Base-by-base conservation (phyloP, 2,329 filamentous ascomycete genomes). In the Thyridium curvatum region DNA sequence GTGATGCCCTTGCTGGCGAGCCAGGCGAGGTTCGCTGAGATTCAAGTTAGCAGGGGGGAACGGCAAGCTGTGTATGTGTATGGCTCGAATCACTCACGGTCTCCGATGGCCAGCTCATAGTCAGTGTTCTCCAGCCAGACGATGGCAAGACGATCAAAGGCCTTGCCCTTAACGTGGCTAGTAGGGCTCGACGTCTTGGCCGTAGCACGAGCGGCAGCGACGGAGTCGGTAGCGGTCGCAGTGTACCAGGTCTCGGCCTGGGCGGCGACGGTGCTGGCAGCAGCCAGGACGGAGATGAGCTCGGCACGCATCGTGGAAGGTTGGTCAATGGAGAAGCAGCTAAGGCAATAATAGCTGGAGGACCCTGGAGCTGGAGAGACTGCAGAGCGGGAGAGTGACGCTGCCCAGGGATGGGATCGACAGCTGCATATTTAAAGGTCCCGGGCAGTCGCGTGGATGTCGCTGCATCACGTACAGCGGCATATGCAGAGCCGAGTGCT, bases 111-210 rank as follows among this genome's bases (percentile, higher is more conserved):
- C 52, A 79, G 74, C 38, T 77, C 71, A 47, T 75, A 89, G 59
- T 81, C 72, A 35, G 80, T 85, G 56, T 90, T 90, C 65, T 90
- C 86, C 35, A 88, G 71, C 80, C 82, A 90, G 58, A 90, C 79
- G 41, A 79, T 74, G 40, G 79, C 78, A 44, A 86, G 75, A 13
- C 85, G 78, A 54, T 88, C 74, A 54, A 90, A 90, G 0, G 72
- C 78, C 54, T 82, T 78, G 45, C 86, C 86, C 54, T 77, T 71
- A 37, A 89, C 78, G 51, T 78, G 56, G 55, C 71, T 80, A 26
- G 72, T 77, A 2, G 80, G 77, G 44, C 75, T 78, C 44, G 64
- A 61, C 2, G 79, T 79, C 53, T 70, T 67, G 10, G 78, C 79
- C 2, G 75, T 82, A 8, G 79, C 79, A 37, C 69, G 69, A 18